Conservation (phyloP, 192 early-diverging fungal genomes). For the Backusella morwellensis region DNA sequence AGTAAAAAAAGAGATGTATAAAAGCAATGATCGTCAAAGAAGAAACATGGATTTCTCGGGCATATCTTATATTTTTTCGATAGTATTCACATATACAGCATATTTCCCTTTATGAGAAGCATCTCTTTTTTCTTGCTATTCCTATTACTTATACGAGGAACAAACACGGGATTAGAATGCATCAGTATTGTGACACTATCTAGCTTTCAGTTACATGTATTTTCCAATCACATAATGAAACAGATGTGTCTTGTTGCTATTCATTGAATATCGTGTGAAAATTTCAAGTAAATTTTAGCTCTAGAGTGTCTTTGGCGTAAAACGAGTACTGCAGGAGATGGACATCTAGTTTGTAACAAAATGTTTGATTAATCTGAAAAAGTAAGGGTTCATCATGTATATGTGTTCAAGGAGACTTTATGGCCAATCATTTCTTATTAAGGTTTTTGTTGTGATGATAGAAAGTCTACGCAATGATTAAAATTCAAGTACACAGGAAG, state of each 20-base stretch:
- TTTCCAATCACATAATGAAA: background rate
- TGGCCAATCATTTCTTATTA: background rate
- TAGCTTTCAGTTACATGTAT: background rate
- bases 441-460: background rate
- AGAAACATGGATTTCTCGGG: background rate
- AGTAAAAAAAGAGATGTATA: background rate
- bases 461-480: background rate
- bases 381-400: background rate
- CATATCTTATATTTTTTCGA: background rate
- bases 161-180: background rate
- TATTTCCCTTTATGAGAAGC: background rate
- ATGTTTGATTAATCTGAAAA: conserved; percentile 5
- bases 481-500: too few species aligned
- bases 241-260: background rate
- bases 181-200: too few species aligned
- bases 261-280: background rate
- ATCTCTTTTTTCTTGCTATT: background rate
- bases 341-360: background rate
- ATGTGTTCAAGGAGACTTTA: background rate
- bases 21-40: background rate
- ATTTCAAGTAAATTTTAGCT: background rate
- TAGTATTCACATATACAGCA: background rate
- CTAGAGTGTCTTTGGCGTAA: background rate
- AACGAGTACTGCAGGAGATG: background rate
- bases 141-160: background rate